phyloP scores from a whole-genome alignment of 2,329 filamentous ascomycete species.

The Penicillium nordicum region DNA sequence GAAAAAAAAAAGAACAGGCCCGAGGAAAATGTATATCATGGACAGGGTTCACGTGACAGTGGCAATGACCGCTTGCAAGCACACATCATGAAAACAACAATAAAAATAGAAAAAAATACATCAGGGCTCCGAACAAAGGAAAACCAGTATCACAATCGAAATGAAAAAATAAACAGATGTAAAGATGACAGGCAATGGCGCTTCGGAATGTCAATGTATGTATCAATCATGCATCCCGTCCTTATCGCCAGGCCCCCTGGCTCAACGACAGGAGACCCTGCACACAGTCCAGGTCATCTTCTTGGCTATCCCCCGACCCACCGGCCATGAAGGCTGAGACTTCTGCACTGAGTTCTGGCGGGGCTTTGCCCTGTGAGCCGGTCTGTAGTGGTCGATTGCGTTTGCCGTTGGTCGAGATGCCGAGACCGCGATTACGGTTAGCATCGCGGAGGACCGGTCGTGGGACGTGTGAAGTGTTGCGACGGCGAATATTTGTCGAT shows the following conservation, averaged over 20 bases:
- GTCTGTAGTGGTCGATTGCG: constrained; percentile 27
- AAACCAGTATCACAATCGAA: constrained; percentile 24
- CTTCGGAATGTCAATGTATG: constrained; percentile 1
- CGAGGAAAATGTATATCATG: constrained; percentile 15
- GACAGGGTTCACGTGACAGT: constrained; percentile 22
- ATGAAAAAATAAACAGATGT: constrained; percentile 9
- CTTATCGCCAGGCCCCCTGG: constrained; percentile 82
- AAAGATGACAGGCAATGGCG: constrained; percentile 4
- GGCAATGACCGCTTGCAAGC: constrained; percentile 30
- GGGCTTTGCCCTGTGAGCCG: constrained; percentile 37
- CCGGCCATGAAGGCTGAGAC: constrained; percentile 72
- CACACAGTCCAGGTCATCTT: constrained; percentile 80
- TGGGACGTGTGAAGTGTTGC: constrained; percentile 27
- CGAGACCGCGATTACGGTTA: constrained; percentile 27
- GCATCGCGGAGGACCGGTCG: constrained; percentile 48
- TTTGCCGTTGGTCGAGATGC: constrained; percentile 26
- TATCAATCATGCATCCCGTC: constrained; percentile 1
- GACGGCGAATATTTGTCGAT: constrained; percentile 38
- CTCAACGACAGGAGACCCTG: constrained; percentile 85
- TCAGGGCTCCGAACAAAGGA: constrained; percentile 21
- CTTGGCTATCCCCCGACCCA: constrained; percentile 58
- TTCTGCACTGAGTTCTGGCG: constrained; percentile 56
- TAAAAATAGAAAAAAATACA: constrained; percentile 18
- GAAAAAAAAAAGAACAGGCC: neutral
- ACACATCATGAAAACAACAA: constrained; percentile 23